phyloP scores from a whole-genome alignment of 2,329 filamentous ascomycete species.

The Canariomyces notabilis region DNA sequence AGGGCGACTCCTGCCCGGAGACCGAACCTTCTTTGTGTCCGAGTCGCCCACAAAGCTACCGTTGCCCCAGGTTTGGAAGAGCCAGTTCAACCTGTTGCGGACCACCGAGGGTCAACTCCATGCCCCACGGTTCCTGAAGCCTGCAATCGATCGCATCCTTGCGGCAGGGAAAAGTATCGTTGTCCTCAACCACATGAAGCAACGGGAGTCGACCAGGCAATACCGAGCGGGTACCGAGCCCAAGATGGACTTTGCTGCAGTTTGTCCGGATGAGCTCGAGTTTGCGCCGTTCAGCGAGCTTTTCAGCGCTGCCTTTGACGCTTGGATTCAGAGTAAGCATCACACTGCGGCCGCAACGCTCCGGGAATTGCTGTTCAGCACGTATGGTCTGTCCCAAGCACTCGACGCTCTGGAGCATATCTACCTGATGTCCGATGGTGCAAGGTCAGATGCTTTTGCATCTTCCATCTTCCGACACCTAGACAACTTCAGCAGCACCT shows the following conservation, averaged over 20 bases:
- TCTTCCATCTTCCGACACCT: slow-evolving; percentile 69
- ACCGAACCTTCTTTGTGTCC: slow-evolving; percentile 72
- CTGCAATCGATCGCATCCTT: slow-evolving; percentile 68
- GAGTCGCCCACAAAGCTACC: slow-evolving; percentile 53
- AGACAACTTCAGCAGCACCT: slow-evolving; percentile 54
- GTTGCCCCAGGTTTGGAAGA: slow-evolving; percentile 66
- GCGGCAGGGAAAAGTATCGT: slow-evolving; percentile 84
- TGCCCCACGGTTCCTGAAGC: slow-evolving; percentile 69
- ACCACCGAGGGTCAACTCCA: slow-evolving; percentile 57
- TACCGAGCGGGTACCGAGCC: slow-evolving; percentile 29
- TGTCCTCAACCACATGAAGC: slow-evolving; percentile 68
- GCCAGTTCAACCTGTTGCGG: slow-evolving; percentile 63
- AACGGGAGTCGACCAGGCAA: slow-evolving; percentile 36
- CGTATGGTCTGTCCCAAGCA: slow-evolving; percentile 61
- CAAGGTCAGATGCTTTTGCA: slow-evolving; percentile 60
- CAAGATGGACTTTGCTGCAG: slow-evolving; percentile 52
- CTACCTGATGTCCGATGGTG: slow-evolving; percentile 73
- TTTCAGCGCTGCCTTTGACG: slow-evolving; percentile 64
- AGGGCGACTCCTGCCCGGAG: slow-evolving; percentile 60
- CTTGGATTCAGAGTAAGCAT: slow-evolving; percentile 74
- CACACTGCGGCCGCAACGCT: slow-evolving; percentile 63
- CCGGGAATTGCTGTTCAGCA: slow-evolving; percentile 59
- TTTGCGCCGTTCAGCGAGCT: slow-evolving; percentile 69
- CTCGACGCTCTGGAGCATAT: slow-evolving; percentile 65
- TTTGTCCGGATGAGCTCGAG: slow-evolving; percentile 44